Evolutionary conservation across 495 filamentous ascomycete genomes (phyloP), one percentile per base, ranked within the genome.

Genomic region (Thozetella sp.): DNA sequence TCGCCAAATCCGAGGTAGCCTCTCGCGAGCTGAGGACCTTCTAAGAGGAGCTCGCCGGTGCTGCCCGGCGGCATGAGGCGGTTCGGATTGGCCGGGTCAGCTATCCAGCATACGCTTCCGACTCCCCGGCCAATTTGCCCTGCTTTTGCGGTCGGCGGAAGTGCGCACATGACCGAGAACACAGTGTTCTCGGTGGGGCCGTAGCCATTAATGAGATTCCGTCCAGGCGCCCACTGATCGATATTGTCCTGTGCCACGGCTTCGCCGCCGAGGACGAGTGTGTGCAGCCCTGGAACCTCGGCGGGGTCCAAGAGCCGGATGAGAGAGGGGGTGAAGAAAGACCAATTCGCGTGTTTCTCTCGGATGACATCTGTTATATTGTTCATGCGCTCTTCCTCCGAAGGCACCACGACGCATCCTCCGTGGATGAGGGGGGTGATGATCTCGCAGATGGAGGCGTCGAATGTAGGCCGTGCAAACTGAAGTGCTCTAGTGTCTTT

Each of bases 331-430:
- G 57, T 59, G 26, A 59, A 54, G 50, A 48, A 48, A 48, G 43
- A 10, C 43, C 43, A 48, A 19, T 46, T 54, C 19, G 50, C 57
- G 50, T 54, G 27, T 13, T 59, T 59, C 12, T 23, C 50, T 45
- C 51, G 22, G 22, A 54, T 50, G 22, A 45, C 25, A 20, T 23
- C n/a, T 9, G 9, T 25, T 0, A 43, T 25, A 34, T 58, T 48
- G 24, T 56, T 48, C 27, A 61, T 34, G 19, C 61, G 53, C 26
- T 64, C 51, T 13, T 87, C 74, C 54, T 87, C 83, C 56, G 76
- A 82, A 4, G 84, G 85, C 50, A 88, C 75, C 66, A 84, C 86
- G 3, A 86, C 74, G 54, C 80, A 83, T 19, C 81, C 83, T 9
- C 43, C 27, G 84, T 84, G 2, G 51, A 37, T 48, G 43, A 20